phyloP scores from a whole-genome alignment of 306 rosid genomes.

The Cicer arietinum region DNA sequence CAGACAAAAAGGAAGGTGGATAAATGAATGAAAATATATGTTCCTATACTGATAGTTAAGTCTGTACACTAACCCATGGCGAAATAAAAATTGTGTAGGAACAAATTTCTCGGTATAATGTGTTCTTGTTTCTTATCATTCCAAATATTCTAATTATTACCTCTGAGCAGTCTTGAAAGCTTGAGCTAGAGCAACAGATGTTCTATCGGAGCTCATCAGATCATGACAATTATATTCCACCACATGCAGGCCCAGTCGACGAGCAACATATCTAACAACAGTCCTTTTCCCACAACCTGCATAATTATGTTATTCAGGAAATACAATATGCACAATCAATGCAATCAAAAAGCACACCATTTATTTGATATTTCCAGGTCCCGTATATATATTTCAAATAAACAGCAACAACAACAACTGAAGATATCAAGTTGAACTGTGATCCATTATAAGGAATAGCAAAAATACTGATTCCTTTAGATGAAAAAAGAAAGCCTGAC shows the following conservation, averaged over 20 bases:
- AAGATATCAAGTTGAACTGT: conserved; percentile 22
- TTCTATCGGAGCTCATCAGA: conserved; percentile 66
- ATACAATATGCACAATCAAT: conserved; percentile 31
- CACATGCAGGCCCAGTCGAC: conserved; percentile 85
- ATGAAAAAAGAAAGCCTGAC: conserved; percentile 21
- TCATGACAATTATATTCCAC: conserved; percentile 92
- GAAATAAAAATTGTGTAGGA: conserved; percentile 8
- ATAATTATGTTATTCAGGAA: conserved; percentile 42
- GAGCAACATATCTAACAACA: conserved; percentile 80
- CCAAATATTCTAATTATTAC: conserved; percentile 45
- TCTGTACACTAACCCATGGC: background rate
- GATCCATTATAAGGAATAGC: conserved; percentile 12
- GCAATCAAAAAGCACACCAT: conserved; percentile 37
- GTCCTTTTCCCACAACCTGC: conserved; percentile 98
- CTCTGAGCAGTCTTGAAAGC: conserved; percentile 87
- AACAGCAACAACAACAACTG: conserved; percentile 23
- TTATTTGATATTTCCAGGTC: conserved; percentile 30
- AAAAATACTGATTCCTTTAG: background rate
- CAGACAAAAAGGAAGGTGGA: conserved; percentile 2
- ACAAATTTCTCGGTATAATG: conserved; percentile 1
- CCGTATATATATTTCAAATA: conserved; percentile 6
- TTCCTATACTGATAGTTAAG: conserved; percentile 17
- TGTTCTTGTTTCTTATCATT: conserved; percentile 16
- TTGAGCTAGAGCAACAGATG: conserved; percentile 79
- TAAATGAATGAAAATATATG: conserved; percentile 9